Evolutionary conservation across 2,329 filamentous ascomycete species (phyloP).

Genomic region (Diplocarpon mali): DNA sequence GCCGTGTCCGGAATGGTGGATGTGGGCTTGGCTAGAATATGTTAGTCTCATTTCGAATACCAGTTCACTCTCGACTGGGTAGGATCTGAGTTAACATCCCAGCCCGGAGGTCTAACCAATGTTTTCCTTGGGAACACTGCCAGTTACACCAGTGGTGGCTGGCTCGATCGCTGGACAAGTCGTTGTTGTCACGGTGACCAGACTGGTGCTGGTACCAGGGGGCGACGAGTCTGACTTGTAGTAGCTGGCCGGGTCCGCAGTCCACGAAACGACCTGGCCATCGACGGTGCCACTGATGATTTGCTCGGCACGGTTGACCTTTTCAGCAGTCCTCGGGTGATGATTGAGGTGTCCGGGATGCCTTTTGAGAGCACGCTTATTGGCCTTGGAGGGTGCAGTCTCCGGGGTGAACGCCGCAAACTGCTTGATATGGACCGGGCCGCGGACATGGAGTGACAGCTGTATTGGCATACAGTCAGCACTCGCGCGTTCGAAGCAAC

Average conservation of each 20-base stretch:
- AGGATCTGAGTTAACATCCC: neutral
- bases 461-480: conserved; percentile 24
- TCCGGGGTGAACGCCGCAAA: conserved; percentile 55
- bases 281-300: conserved; percentile 47
- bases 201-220: neutral
- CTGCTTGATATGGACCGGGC: conserved; percentile 54
- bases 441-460: conserved; percentile 64
- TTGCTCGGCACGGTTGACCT: conserved; percentile 36
- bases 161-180: neutral
- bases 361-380: conserved; percentile 11
- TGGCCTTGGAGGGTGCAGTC: conserved; percentile 16
- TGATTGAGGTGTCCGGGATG: conserved; percentile 32
- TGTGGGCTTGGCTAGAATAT: neutral
- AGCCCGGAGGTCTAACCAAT: neutral
- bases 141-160: neutral
- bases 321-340: conserved; percentile 25
- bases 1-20: conserved; percentile 5
- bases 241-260: neutral
- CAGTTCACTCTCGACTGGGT: neutral
- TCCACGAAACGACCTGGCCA: conserved; percentile 46
- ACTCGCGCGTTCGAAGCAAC: too few relatives aligned
- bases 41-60: neutral
- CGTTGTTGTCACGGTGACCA: neutral
- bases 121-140: neutral
- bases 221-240: neutral